These are phyloP conservation scores for Chlorociboria aeruginascens DNA, from an alignment of 495 filamentous ascomycete genomes.

Conservation along the genomic window DNA sequence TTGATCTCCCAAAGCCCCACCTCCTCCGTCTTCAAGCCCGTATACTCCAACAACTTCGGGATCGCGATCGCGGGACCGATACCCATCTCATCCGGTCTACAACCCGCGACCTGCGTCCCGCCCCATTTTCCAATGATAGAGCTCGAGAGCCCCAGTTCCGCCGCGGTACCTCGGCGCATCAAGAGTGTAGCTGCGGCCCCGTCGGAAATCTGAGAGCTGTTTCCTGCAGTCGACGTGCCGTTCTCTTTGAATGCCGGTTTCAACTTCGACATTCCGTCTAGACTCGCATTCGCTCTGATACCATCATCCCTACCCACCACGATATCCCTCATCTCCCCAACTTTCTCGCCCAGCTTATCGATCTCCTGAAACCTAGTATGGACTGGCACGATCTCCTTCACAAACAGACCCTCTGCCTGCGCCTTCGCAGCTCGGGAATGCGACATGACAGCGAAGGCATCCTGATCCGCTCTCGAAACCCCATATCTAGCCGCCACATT, in stretches of 20 bases:
- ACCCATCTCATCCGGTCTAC: slow-evolving; percentile 86
- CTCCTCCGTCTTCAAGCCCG: slow-evolving; percentile 52
- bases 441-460: slow-evolving; percentile 64
- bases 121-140: slow-evolving; percentile 73
- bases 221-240: slow-evolving; percentile 75
- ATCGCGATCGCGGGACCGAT: slow-evolving; percentile 79
- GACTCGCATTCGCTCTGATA: slow-evolving; percentile 50
- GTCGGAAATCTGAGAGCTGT: slow-evolving; percentile 77
- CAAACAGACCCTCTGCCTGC: slow-evolving; percentile 55
- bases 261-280: slow-evolving; percentile 61
- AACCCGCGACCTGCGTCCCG: slow-evolving; percentile 58
- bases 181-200: slow-evolving; percentile 74
- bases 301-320: slow-evolving; percentile 71
- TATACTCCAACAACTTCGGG: slow-evolving; percentile 57
- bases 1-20: slow-evolving; percentile 93
- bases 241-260: slow-evolving; percentile 72
- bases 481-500: slow-evolving; percentile 75
- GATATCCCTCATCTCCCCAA: slow-evolving; percentile 33
- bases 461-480: slow-evolving; percentile 64
- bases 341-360: slow-evolving; percentile 45
- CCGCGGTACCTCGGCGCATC: slow-evolving; percentile 76
- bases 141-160: slow-evolving; percentile 52
- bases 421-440: slow-evolving; percentile 62
- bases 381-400: slow-evolving; percentile 67
- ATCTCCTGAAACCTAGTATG: slow-evolving; percentile 53